Evolutionary conservation across 805 yeast species (phyloP), one percentile per base, ranked within the genome.

Genomic region (Pichia kluyveri): DNA sequence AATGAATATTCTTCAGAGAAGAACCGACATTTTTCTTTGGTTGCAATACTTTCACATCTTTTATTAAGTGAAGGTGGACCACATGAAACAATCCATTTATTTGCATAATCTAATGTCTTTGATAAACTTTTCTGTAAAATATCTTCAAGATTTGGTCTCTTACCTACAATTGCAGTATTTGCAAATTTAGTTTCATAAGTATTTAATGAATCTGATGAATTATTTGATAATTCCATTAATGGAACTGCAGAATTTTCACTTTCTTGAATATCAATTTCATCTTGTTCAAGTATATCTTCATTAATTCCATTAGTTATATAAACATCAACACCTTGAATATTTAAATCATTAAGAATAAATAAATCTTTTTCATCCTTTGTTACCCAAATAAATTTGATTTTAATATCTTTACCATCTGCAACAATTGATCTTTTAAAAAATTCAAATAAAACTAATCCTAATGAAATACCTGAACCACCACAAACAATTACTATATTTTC

Each of bases 391-490:
- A 82, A 58, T 23, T 67, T 66, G 2, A 76, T 56, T 42, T 53
- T 62, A 7, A 69, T 51, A 37, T 64, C 66, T 38, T 47, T 53
- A 1, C 52, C 56, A 23, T 57, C 61, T 9, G 41, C 51, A 17
- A 48, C 54, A 10, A 53, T 55, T 32, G 60, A 60, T 5, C 45
- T 43, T 18, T 57, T 57, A 43, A 78, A 65, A 48, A 71, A 65
- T 42, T 70, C 69, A 56, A 69, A 74, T 1, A 81, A 40, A 0
- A 85, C 80, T 10, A 81, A 51, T 4, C 82, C 84, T 46, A 75
- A 75, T 0, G 89, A 80, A 11, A 84, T 73, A 1, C 91, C 90
- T 2, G 87, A 77, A 0, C 93, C 93, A 14, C 90, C 91, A 52
- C 82, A 76, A 1, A 83, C 69, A 18, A 83, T 70, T 15, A 69